Percentiles rank a stretch among this genome's conserved stretches.
phyloP scores from a whole-genome alignment of 2,329 filamentous ascomycete genomes.

The Cladophialophora immunda region DNA sequence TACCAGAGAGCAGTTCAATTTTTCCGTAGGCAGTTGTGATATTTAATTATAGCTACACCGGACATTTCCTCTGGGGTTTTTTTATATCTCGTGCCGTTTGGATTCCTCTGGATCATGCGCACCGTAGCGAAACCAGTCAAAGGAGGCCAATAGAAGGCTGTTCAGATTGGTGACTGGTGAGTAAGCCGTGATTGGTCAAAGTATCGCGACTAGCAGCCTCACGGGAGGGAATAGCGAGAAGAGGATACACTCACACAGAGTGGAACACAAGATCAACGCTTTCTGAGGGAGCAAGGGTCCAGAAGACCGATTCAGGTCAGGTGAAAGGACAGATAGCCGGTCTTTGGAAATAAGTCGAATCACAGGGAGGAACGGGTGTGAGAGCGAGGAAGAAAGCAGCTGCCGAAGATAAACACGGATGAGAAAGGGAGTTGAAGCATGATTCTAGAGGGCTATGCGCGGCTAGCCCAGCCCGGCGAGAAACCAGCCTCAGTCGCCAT shows the following conservation, averaged over 20 bases:
- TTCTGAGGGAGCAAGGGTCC: neutral
- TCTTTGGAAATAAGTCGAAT: neutral
- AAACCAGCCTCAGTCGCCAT: neutral
- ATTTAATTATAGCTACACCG: neutral
- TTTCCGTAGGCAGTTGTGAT: neutral
- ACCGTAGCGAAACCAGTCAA: neutral
- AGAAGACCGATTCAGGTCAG: neutral
- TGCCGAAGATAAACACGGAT: neutral
- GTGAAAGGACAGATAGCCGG: neutral
- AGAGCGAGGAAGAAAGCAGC: neutral
- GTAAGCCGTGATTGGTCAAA: neutral
- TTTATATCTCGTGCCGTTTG: neutral
- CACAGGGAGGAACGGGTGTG: neutral
- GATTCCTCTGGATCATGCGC: neutral
- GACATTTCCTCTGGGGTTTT: neutral
- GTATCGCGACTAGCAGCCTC: neutral
- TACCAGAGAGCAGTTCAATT: neutral
- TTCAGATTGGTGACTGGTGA: neutral
- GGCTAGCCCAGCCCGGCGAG: neutral
- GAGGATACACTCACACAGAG: neutral
- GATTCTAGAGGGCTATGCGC: neutral
- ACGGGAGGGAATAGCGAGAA: neutral
- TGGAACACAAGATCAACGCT: neutral
- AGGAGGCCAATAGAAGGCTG: neutral
- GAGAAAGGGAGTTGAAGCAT: neutral